Evolutionary conservation across 495 filamentous ascomycete species (phyloP).

Genomic region (Podospora comata): DNA sequence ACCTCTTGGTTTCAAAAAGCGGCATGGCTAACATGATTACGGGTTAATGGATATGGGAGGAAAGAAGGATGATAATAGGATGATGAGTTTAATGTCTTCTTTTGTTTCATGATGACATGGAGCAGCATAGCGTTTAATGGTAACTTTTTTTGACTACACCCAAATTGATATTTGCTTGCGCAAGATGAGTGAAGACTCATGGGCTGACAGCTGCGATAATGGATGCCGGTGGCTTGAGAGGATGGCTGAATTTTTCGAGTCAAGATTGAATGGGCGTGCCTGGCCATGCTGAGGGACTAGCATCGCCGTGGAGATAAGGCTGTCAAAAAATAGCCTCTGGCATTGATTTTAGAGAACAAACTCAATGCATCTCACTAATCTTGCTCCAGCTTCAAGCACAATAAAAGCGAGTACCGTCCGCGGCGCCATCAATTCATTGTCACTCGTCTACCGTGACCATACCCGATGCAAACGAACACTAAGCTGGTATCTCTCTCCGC

Average conservation of each 20-base stretch:
- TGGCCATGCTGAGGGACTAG: not conserved
- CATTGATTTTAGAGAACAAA: not conserved
- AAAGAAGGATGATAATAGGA: not conserved
- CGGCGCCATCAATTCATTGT: not conserved
- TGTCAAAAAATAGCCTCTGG: not conserved
- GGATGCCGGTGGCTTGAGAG: not conserved
- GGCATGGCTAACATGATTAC: not conserved
- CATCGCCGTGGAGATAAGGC: not conserved
- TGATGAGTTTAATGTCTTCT: slow-evolving; percentile 2
- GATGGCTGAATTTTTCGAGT: not conserved
- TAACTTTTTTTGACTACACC: not conserved
- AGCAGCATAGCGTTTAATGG: not conserved
- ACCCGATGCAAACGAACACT: no score
- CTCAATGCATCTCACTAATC: not conserved
- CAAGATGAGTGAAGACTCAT: not conserved
- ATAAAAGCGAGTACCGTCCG: not conserved
- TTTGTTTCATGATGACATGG: not conserved
- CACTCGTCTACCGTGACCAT: no score
- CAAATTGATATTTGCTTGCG: not conserved
- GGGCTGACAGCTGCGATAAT: not conserved
- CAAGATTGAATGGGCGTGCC: not conserved
- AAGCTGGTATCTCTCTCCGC: no score
- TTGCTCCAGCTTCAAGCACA: not conserved
- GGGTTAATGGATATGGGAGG: not conserved
- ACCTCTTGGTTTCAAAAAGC: not conserved